phyloP scores from a whole-genome alignment of 768 basidiomycete species.

The Termitomyces sp. region DNA sequence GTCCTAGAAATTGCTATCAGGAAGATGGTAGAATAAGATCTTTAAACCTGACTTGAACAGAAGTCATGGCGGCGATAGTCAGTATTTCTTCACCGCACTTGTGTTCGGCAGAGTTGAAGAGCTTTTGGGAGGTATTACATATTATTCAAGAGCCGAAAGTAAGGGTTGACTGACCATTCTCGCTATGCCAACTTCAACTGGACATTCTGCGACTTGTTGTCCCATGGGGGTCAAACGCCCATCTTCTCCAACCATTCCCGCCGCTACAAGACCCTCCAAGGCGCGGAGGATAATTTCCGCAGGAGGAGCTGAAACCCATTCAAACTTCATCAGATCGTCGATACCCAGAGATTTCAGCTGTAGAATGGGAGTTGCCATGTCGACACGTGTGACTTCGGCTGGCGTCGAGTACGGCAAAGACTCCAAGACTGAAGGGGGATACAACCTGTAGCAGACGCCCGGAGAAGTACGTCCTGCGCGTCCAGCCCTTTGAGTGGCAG shows the following conservation, averaged over 20 bases:
- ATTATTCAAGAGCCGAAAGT: background rate
- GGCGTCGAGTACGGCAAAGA: conserved; percentile 65
- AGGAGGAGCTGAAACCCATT: conserved; percentile 89
- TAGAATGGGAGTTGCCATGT: conserved; percentile 86
- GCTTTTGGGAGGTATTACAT: conserved; percentile 32
- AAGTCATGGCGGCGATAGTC: conserved; percentile 93
- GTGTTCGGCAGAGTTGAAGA: conserved; percentile 81
- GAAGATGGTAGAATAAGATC: background rate
- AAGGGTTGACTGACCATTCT: conserved; percentile 63
- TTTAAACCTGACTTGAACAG: conserved; percentile 59
- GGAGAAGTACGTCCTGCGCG: conserved; percentile 91
- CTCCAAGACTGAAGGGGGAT: conserved; percentile 57
- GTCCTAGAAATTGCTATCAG: conserved; percentile 46
- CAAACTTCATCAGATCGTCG: conserved; percentile 92
- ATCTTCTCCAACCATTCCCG: conserved; percentile 82
- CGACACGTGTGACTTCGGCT: conserved; percentile 87
- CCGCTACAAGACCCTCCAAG: conserved; percentile 72
- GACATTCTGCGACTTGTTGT: conserved; percentile 87
- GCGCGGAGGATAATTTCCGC: conserved; percentile 81
- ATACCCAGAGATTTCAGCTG: conserved; percentile 95
- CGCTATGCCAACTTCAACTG: conserved; percentile 89
- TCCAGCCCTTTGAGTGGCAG: conserved; percentile 89
- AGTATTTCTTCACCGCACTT: conserved; percentile 93
- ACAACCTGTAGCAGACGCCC: conserved; percentile 91
- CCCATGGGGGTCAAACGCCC: conserved; percentile 75